Evolutionary conservation across 2,329 filamentous ascomycete species (phyloP).

Genomic region (Aureobasidium namibiae): DNA sequence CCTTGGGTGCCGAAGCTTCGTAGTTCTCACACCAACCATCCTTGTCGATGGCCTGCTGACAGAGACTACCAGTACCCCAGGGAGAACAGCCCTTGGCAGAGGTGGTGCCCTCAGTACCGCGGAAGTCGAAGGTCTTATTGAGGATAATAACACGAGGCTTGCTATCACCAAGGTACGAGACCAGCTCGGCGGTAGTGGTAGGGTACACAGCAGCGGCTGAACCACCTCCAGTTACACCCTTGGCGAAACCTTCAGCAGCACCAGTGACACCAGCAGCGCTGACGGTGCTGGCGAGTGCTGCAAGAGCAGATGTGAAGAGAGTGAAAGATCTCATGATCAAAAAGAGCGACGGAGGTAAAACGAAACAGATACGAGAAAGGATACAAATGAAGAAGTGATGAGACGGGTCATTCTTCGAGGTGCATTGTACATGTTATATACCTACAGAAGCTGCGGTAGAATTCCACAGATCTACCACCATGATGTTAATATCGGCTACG

Average conservation of each 20-base stretch:
- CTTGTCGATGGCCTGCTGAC: constrained; percentile 53
- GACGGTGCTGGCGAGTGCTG: constrained; percentile 18
- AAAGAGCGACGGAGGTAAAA: background rate
- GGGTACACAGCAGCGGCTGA: constrained; percentile 47
- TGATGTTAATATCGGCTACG: constrained; percentile 3
- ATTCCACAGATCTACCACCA: background rate
- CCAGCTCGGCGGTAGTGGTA: constrained; percentile 46
- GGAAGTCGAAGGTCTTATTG: constrained; percentile 47
- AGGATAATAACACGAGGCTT: constrained; percentile 51
- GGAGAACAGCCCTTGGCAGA: constrained; percentile 49
- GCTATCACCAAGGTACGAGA: constrained; percentile 49
- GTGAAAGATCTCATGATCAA: constrained; percentile 21
- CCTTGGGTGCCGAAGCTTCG: constrained; percentile 16
- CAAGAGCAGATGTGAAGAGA: constrained; percentile 15
- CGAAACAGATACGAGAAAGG: background rate
- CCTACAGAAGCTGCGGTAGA: background rate
- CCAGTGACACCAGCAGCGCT: constrained; percentile 25
- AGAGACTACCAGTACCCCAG: constrained; percentile 43
- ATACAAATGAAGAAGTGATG: constrained; percentile 4
- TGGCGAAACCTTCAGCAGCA: constrained; percentile 41
- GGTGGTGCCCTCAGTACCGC: constrained; percentile 43
- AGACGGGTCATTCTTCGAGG: background rate
- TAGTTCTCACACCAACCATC: constrained; percentile 43
- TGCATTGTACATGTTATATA: background rate
- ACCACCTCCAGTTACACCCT: constrained; percentile 53